phyloP scores from a whole-genome alignment of 768 basidiomycete genomes.

The Serendipita sp. region DNA sequence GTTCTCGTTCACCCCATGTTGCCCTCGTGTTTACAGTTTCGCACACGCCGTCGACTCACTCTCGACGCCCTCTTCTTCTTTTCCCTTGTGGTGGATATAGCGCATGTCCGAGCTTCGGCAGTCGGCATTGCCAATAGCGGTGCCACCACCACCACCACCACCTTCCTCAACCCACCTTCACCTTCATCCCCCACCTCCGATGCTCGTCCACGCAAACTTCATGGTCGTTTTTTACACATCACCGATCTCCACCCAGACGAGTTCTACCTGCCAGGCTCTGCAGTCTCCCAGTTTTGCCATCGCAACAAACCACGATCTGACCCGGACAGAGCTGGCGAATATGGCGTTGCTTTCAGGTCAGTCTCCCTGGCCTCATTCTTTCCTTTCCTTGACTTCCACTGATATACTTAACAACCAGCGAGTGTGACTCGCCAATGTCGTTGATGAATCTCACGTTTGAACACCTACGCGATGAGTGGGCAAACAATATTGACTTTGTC shows the following conservation, averaged over 20 bases:
- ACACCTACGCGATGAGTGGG: conserved; percentile 64
- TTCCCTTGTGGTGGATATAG: too few species aligned
- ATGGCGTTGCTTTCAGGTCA: conserved; percentile 54
- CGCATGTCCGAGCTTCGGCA: neutral
- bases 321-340: conserved; percentile 34
- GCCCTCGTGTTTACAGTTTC: too few species aligned
- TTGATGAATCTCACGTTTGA: conserved; percentile 76
- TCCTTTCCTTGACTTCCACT: neutral
- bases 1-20: too few species aligned
- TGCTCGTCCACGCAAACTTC: conserved; percentile 28
- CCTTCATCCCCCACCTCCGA: neutral
- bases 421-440: conserved; percentile 67
- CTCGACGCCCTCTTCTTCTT: too few species aligned
- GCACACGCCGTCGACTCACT: too few species aligned
- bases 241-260: conserved; percentile 78
- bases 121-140: neutral
- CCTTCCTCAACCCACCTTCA: neutral
- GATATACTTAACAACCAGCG: conserved; percentile 23
- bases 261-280: conserved; percentile 37
- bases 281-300: conserved; percentile 53
- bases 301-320: conserved; percentile 35
- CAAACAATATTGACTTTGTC: conserved; percentile 77
- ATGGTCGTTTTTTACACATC: conserved; percentile 65
- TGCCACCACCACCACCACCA: neutral
- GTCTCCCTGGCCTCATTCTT: conserved; percentile 16